Evolutionary conservation across 2,329 filamentous ascomycete species (phyloP).

Genomic region (Aspergillus awamori): DNA sequence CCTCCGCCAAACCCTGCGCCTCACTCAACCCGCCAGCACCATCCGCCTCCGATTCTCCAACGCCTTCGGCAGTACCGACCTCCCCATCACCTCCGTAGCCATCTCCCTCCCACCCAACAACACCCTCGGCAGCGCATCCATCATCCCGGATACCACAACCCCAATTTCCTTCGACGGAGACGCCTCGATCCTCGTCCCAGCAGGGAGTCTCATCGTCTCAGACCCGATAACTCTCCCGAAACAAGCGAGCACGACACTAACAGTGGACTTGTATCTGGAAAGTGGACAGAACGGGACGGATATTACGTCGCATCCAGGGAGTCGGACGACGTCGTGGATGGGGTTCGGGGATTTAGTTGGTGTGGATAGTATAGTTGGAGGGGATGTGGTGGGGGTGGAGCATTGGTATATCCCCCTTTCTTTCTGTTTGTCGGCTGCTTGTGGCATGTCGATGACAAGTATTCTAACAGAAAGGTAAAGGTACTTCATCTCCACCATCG

Average conservation of each 20-base stretch:
- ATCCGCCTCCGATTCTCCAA: conserved; percentile 68
- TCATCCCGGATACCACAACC: conserved; percentile 57
- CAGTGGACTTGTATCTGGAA: conserved; percentile 61
- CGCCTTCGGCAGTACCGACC: conserved; percentile 62
- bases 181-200: conserved; percentile 54
- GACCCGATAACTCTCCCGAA: conserved; percentile 63
- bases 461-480: conserved; percentile 36
- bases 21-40: conserved; percentile 59
- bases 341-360: conserved; percentile 60
- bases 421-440: too few species aligned
- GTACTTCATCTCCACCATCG: conserved; percentile 63
- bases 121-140: conserved; percentile 53
- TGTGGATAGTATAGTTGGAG: conserved; percentile 49
- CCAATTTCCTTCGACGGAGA: conserved; percentile 62
- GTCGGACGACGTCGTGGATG: conserved; percentile 64
- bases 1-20: conserved; percentile 66
- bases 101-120: conserved; percentile 55
- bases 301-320: conserved; percentile 68
- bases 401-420: conserved; percentile 44
- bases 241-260: conserved; percentile 55
- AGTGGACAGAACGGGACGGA: conserved; percentile 58
- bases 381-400: conserved; percentile 40
- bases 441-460: background rate
- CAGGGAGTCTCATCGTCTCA: conserved; percentile 61
- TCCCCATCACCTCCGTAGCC: conserved; percentile 62